These are phyloP conservation scores for Medicago truncatula DNA, from an alignment of 306 rosid species.

Conservation along the genomic window MtrunA17r5.0-ANR NC_053045.1:3026501-3027000, in stretches of 20 bases:
- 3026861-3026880: background rate
- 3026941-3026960: background rate
- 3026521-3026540: too few species aligned
- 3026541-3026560: too few species aligned
- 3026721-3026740: background rate
- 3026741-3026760: background rate
- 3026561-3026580: too few species aligned
- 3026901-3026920: background rate
- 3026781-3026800: too few species aligned
- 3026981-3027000: background rate
- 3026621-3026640: too few species aligned
- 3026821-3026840: too few species aligned
- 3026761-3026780: background rate
- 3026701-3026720: background rate
- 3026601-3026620: too few species aligned
- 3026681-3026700: background rate
- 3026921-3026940: background rate
- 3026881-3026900: background rate
- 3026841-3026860: too few species aligned
- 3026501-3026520: too few species aligned
- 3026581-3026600: too few species aligned
- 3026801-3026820: too few species aligned
- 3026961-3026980: background rate
- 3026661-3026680: background rate
- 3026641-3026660: too few species aligned